These are phyloP conservation scores for Sclerotinia borealis DNA, from an alignment of 2,329 filamentous ascomycete species.

Conservation along the genomic window DNA sequence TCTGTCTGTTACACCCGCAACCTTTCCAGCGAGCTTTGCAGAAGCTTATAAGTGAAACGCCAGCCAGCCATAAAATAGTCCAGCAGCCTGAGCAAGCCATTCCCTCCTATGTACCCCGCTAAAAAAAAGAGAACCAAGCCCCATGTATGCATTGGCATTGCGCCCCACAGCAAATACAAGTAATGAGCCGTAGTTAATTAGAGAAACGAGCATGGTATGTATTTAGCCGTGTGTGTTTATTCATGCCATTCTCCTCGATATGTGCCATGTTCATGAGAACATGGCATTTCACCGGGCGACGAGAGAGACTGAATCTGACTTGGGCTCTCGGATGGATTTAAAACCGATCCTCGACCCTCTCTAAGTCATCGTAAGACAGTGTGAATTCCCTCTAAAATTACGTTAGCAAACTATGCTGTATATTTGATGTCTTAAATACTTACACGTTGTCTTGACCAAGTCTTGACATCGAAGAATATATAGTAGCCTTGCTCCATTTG, in stretches of 20 bases:
- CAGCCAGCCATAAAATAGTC: constrained; percentile 4
- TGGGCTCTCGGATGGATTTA: background rate
- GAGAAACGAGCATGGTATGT: background rate
- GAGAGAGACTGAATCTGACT: background rate
- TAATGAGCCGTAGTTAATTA: constrained; percentile 4
- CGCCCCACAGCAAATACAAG: constrained; percentile 11
- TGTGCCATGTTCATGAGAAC: background rate
- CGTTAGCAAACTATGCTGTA: background rate
- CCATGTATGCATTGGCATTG: constrained; percentile 12
- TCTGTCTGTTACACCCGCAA: background rate
- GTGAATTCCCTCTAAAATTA: constrained; percentile 51
- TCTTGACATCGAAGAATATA: constrained; percentile 57
- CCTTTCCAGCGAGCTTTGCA: background rate
- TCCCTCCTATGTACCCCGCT: constrained; percentile 3
- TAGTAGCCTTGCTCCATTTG: constrained; percentile 60
- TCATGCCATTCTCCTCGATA: background rate
- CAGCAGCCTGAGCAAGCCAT: constrained; percentile 1
- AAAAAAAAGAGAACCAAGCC: constrained; percentile 20
- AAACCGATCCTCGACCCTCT: constrained; percentile 36
- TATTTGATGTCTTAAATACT: constrained; percentile 27
- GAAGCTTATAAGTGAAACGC: constrained; percentile 3
- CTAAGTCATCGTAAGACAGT: constrained; percentile 56
- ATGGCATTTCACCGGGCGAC: background rate
- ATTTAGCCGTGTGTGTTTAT: background rate
- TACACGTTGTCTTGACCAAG: constrained; percentile 59